phyloP scores from a whole-genome alignment of 2,329 filamentous ascomycete species.

The Xylaria sp. region DNA sequence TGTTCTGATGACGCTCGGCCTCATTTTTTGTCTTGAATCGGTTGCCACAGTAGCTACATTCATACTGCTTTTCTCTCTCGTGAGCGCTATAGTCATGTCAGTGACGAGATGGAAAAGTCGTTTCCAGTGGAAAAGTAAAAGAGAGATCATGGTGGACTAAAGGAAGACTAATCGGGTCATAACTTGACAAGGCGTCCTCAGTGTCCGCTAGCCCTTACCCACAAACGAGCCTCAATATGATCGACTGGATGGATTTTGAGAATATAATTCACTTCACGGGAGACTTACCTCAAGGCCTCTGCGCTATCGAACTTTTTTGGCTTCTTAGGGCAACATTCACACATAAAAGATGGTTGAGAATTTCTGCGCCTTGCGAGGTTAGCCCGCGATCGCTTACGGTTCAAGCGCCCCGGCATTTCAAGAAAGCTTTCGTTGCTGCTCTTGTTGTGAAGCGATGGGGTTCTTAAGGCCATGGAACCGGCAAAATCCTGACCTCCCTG shows the following conservation, averaged over 20 bases:
- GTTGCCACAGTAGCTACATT: slow-evolving; percentile 5
- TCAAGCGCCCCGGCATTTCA: slow-evolving; percentile 5
- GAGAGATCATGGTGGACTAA: background rate
- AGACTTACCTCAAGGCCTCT: slow-evolving; percentile 12
- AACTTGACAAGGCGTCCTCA: background rate
- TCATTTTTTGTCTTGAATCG: slow-evolving; percentile 15
- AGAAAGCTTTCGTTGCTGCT: slow-evolving; percentile 19
- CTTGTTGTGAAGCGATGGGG: slow-evolving; percentile 15
- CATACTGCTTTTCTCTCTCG: slow-evolving; percentile 13
- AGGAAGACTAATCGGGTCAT: background rate
- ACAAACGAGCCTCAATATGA: background rate
- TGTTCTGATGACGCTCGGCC: slow-evolving; percentile 7
- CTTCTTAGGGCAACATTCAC: slow-evolving; percentile 16
- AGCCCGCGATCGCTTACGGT: slow-evolving; percentile 1
- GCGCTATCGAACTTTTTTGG: slow-evolving; percentile 5
- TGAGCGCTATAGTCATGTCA: slow-evolving; percentile 7
- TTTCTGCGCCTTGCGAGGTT: background rate
- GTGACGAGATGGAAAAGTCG: background rate
- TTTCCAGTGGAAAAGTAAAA: background rate
- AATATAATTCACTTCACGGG: background rate
- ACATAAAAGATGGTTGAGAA: background rate
- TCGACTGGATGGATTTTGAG: background rate
- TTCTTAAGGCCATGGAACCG: background rate
- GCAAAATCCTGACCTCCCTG: background rate
- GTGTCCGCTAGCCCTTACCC: background rate